Evolutionary conservation across 2,329 filamentous ascomycete genomes (phyloP).

Genomic region (Penicillium palitans): DNA sequence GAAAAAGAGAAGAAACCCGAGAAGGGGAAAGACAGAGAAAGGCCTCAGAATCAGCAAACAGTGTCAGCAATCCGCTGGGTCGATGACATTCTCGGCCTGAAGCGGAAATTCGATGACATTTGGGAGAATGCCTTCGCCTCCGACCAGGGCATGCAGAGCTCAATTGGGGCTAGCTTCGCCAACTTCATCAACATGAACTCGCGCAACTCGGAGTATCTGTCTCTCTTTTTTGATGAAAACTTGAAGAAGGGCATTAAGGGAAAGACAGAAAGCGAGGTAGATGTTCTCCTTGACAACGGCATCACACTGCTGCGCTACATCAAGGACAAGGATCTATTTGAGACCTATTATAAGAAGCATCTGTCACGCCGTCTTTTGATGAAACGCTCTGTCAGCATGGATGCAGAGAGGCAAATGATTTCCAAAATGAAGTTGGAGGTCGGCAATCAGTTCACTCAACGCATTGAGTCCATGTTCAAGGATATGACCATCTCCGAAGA

Average conservation of each 20-base stretch:
- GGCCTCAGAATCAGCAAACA: slow-evolving; percentile 73
- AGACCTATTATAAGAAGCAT: slow-evolving; percentile 98
- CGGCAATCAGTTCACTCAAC: slow-evolving; percentile 88
- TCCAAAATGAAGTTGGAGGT: slow-evolving; percentile 96
- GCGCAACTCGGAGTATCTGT: slow-evolving; percentile 87
- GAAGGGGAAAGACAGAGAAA: slow-evolving; percentile 51
- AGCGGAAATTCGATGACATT: slow-evolving; percentile 84
- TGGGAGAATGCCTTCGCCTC: slow-evolving; percentile 70
- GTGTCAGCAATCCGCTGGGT: slow-evolving; percentile 92
- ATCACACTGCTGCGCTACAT: slow-evolving; percentile 86
- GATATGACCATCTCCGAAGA: slow-evolving; percentile 89
- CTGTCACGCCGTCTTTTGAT: slow-evolving; percentile 83
- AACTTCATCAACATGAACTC: slow-evolving; percentile 92
- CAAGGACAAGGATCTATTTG: slow-evolving; percentile 89
- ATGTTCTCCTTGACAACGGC: slow-evolving; percentile 81
- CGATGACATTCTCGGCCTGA: slow-evolving; percentile 80
- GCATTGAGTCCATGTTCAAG: slow-evolving; percentile 96
- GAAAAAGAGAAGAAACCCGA: slow-evolving; percentile 52
- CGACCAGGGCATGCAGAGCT: slow-evolving; percentile 76
- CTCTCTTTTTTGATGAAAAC: slow-evolving; percentile 94
- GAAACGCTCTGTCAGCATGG: slow-evolving; percentile 84
- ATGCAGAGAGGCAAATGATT: slow-evolving; percentile 94
- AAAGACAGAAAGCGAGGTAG: slow-evolving; percentile 86
- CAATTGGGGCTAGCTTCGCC: slow-evolving; percentile 81
- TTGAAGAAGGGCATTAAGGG: slow-evolving; percentile 91